These are phyloP conservation scores for Spiromastix sp. DNA, from an alignment of 2,329 filamentous ascomycete species.

Conservation along the genomic window DNA sequence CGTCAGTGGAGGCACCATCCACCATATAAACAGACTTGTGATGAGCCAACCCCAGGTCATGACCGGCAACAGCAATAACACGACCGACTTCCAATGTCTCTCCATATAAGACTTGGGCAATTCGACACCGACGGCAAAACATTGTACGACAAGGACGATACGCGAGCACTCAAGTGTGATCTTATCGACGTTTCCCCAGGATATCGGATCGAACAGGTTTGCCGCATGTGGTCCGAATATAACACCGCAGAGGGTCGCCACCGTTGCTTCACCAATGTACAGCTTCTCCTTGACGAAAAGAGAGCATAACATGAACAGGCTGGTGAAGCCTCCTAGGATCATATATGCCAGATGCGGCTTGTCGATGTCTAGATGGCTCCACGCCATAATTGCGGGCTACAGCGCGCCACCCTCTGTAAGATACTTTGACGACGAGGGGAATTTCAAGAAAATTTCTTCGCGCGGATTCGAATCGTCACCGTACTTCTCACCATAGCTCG, in stretches of 20 bases:
- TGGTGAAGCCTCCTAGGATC: slow-evolving; percentile 95
- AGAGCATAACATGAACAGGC: slow-evolving; percentile 95
- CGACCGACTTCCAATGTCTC: slow-evolving; percentile 87
- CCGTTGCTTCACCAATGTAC: slow-evolving; percentile 97
- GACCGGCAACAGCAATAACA: slow-evolving; percentile 79
- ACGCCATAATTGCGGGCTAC: slow-evolving; percentile 31
- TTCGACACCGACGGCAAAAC: slow-evolving; percentile 63
- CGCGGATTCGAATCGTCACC: too few relatives aligned
- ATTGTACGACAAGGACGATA: slow-evolving; percentile 62
- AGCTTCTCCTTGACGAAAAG: slow-evolving; percentile 96
- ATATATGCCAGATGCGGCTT: slow-evolving; percentile 96
- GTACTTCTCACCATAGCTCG: too few relatives aligned
- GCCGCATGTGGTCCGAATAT: slow-evolving; percentile 60
- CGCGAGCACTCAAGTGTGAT: slow-evolving; percentile 62
- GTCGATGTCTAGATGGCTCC: slow-evolving; percentile 57
- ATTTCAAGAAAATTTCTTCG: too few relatives aligned
- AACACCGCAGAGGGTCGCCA: slow-evolving; percentile 63
- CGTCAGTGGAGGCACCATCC: slow-evolving; percentile 64
- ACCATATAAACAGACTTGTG: slow-evolving; percentile 91
- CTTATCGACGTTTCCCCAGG: slow-evolving; percentile 58
- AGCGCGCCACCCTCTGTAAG: too few relatives aligned
- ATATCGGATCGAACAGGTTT: slow-evolving; percentile 48
- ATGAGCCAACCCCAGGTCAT: slow-evolving; percentile 86
- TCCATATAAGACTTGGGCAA: slow-evolving; percentile 80
- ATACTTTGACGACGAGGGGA: too few relatives aligned